Percentiles rank a stretch among this genome's conserved stretches.
Evolutionary conservation across 164 flowering plant species (phyloP).

Genomic region (Paratinospora sagittata): DNA sequence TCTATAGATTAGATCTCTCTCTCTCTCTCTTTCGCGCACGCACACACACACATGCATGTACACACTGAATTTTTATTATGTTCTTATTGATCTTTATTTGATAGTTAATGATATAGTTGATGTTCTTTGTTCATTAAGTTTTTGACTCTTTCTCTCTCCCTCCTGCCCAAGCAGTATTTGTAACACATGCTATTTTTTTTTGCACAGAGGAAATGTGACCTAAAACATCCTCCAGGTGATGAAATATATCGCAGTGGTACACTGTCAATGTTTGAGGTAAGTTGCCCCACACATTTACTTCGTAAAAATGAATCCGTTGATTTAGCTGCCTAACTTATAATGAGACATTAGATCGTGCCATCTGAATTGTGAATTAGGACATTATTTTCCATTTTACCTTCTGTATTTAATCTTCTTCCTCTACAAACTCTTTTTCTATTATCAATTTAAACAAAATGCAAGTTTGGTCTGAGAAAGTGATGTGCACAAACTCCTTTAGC

Average conservation of each 20-base stretch:
- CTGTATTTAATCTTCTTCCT: neutral
- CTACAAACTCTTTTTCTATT: neutral
- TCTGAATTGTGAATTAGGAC: neutral
- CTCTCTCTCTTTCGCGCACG: no score
- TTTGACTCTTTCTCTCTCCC: no score
- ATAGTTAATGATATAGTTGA: no score
- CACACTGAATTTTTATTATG: no score
- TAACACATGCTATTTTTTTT: no score
- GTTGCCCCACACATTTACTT: neutral
- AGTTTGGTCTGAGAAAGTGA: neutral
- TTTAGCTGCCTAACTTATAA: neutral
- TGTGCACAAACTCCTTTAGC: neutral
- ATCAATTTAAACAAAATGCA: neutral
- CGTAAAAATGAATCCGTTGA: neutral
- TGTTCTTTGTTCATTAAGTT: no score
- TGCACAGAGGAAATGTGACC: conserved; percentile 94
- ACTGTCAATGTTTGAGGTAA: conserved; percentile 96
- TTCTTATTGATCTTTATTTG: neutral
- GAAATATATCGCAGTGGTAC: conserved; percentile 93
- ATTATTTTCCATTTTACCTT: neutral
- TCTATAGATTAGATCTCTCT: no score
- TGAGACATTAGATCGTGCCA: neutral
- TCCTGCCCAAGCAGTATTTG: no score
- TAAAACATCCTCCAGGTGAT: conserved; percentile 99
- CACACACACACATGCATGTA: no score